Evolutionary conservation across 805 yeast species (phyloP).

Genomic region (Yarrowia sp.): DNA sequence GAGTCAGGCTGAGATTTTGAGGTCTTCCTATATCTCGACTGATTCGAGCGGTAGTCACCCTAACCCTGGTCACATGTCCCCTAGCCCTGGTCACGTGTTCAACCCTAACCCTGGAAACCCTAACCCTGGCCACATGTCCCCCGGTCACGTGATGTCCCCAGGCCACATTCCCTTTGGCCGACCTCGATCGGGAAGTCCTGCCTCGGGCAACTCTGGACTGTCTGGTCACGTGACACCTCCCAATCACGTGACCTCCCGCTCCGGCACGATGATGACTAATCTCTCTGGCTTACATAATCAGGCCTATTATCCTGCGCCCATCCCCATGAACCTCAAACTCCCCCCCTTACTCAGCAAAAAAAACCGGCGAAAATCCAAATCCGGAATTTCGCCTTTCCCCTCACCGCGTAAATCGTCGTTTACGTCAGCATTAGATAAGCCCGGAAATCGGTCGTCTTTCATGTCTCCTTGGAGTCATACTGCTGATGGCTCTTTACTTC

Average conservation of each 20-base stretch:
- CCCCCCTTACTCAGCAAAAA: conserved; percentile 39
- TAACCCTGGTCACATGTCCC: not conserved
- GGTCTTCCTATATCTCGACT: conserved; percentile 10
- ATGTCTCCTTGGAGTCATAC: conserved; percentile 17
- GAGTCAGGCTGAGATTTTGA: conserved; percentile 12
- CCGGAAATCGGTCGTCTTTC: conserved; percentile 10
- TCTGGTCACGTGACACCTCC: not conserved
- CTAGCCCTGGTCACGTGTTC: not conserved
- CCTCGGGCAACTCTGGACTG: too few relatives aligned
- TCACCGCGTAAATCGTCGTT: not conserved
- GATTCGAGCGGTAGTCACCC: not conserved
- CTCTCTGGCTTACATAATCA: too few relatives aligned
- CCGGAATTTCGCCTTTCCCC: not conserved
- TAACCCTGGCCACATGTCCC: not conserved
- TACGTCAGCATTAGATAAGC: conserved; percentile 12
- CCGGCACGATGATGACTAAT: conserved; percentile 3
- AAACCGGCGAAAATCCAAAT: conserved; percentile 35
- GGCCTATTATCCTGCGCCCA: conserved; percentile 42
- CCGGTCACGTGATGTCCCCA: not conserved
- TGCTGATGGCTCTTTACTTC: not conserved
- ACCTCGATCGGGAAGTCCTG: too few relatives aligned
- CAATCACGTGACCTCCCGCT: not conserved
- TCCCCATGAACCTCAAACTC: conserved; percentile 38
- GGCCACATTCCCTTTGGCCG: not conserved
- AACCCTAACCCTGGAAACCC: too few relatives aligned